A percentile compares a stretch with the other conserved stretches of the same genome.
Conservation (phyloP, 208 protist species). For the Paratrypanosoma confusum region DNA sequence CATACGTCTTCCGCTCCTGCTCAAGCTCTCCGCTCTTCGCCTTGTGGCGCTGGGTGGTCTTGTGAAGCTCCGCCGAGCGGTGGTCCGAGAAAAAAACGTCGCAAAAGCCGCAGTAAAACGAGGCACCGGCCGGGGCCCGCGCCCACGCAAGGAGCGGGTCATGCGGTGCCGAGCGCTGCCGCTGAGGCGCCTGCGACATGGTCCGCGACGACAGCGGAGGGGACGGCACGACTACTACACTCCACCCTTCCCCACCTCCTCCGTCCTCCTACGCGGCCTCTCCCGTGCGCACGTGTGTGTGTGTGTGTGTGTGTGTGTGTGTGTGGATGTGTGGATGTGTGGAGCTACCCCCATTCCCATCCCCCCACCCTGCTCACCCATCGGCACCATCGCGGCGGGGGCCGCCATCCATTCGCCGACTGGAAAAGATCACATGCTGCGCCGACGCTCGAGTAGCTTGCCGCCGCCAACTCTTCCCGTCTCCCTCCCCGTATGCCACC, state of each 20-base stretch:
- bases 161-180: not conserved
- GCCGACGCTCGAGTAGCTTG: no score
- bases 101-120: conserved; percentile 67
- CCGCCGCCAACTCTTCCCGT: no score
- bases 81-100: conserved; percentile 50
- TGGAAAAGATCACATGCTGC: no score
- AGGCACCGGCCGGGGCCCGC: conserved; percentile 5
- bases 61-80: conserved; percentile 43
- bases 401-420: no score
- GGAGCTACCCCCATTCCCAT: no score
- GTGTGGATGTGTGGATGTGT: no score
- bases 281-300: not conserved
- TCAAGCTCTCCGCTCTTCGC: conserved; percentile 54
- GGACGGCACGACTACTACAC: no score
- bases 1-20: conserved; percentile 39
- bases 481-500: no score
- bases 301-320: not conserved
- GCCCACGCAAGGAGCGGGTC: not conserved
- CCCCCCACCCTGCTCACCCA: no score
- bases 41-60: conserved; percentile 48
- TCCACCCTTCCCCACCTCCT: not conserved
- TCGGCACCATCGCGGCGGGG: no score
- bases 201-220: not conserved
- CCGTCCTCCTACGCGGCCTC: not conserved
- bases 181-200: not conserved